Evolutionary conservation across 2,329 filamentous ascomycete genomes (phyloP), one percentile per base, ranked within the genome.

Genomic region (Trichoderma sp.): DNA sequence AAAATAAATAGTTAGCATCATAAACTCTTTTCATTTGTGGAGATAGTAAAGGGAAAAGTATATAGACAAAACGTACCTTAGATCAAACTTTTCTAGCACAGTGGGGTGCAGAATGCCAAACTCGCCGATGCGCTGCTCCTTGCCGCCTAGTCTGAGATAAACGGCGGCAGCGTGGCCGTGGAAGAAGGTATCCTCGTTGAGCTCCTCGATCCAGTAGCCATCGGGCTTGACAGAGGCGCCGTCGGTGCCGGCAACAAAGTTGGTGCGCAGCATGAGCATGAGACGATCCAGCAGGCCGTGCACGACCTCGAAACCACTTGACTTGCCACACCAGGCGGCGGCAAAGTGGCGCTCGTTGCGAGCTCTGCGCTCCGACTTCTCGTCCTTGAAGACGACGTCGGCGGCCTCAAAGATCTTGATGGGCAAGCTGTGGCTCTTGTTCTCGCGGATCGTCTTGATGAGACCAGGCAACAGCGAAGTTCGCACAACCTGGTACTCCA

Each of bases 281-380:
- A 98, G 84, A 68, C 96, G 91, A 82, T 99, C 96, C 57, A 99
- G 85, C 75, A 99, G 87, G 71, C 96, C 96, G 83, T 99, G 97
- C 3, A 99, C 94, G 74, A 97, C 86, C 83, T 99, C 96, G 81
- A 99, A 99, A 55, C 97, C 96, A 76, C 92, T 94, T 4, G 91
- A 93, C 87, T 96, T 97, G 79, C 95, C 95, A 82, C 95, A 98
- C 88, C 92, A 97, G 1, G 94, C 95, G 11, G 95, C 96, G n/a
- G 93, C 94, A 81, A 97, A 98, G 84, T 97, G 95, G 70, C 95
- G 88, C 86, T 98, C 93, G 81, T 99, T 99, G 76, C 94, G 90
- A 76, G 91, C 92, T 85, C 94, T 94, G 75, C 96, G 90, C 87
- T 99, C 96, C 61, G 90, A 82, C 15, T 85, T 86, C 73, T 91